These are phyloP conservation scores for Stemphylium lycopersici DNA, from an alignment of 2,329 filamentous ascomycete species.

Conservation along the genomic window DNA sequence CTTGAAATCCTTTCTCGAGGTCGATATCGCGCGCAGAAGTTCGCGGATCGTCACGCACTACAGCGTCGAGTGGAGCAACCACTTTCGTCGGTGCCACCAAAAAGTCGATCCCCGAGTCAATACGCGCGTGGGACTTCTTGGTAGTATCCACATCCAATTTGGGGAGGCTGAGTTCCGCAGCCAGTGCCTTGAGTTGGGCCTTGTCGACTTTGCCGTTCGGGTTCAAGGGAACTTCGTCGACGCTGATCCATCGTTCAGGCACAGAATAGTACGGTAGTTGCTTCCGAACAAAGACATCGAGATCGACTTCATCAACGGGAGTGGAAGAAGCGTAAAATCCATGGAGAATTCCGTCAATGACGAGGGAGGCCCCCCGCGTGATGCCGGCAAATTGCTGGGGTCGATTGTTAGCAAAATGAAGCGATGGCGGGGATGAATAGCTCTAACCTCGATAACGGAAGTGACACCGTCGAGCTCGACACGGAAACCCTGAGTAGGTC, in stretches of 20 bases:
- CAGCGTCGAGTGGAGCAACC: neutral
- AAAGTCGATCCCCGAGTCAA: conserved; percentile 4
- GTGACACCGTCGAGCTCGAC: conserved; percentile 66
- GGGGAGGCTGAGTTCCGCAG: neutral
- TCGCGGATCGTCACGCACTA: neutral
- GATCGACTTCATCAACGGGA: conserved; percentile 32
- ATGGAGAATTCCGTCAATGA: conserved; percentile 57
- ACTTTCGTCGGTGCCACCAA: neutral
- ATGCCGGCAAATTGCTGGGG: conserved; percentile 52
- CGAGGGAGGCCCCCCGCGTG: conserved; percentile 55
- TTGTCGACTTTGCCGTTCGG: conserved; percentile 65
- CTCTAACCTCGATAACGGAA: conserved; percentile 30
- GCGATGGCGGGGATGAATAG: neutral
- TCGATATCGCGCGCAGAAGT: conserved; percentile 2
- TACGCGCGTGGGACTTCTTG: neutral
- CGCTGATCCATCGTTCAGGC: conserved; percentile 54
- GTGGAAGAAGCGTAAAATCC: conserved; percentile 57
- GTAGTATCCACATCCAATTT: neutral
- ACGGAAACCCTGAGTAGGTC: conserved; percentile 58
- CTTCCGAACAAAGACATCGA: conserved; percentile 51
- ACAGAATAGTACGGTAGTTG: conserved; percentile 63
- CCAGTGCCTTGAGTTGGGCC: conserved; percentile 49
- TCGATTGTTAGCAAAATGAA: conserved; percentile 2
- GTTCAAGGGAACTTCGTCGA: conserved; percentile 58
- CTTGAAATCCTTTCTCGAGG: conserved; percentile 16